Evolutionary conservation across 805 yeast species (phyloP), one percentile per base, ranked within the genome.

Genomic region (Candida namnaoensis): DNA sequence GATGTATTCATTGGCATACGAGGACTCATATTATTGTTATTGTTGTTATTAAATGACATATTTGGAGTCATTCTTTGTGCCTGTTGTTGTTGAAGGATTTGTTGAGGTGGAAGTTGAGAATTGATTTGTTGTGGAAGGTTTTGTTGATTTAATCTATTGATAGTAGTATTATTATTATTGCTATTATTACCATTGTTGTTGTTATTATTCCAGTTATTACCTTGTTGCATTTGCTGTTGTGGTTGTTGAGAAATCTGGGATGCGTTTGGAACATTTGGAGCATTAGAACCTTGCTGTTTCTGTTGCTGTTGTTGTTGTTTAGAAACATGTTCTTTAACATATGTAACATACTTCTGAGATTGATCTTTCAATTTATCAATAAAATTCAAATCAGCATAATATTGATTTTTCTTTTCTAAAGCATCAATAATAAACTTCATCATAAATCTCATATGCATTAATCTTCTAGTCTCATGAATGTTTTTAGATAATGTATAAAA

Each of bases 371-470:
- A 72, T 59, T 80, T 82, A 36, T 78, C 85, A 40, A 86, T 65
- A 35, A 85, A 68, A 38, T 79, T 86, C 13, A 83, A 82, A n/a
- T 78, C 76, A 1, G 90, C 90, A 47, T 80, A 74, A 53, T 73
- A 87, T 23, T 72, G 66, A 5, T 82, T 82, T 47, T 76, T 69
- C 44, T 79, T 74, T 12, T 30, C 33, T 48, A 87, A 66, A 37
- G 75, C 79, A 40, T 86, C 93, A 49, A 81, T 63, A 45, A 87
- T 83, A 55, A 81, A 83, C 53, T 78, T 81, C 36, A 86, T 78
- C 81, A 87, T 81, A 45, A 78, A 72, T 60, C 87, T 80, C 70
- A 85, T 76, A 56, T 84, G 90, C 45, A 88, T 71, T 44, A 88
- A 72, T 49, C 85, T 75, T 52, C 77, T 79, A 1, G 95, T 82